These are phyloP conservation scores for Saussurea involucrata DNA, from an alignment of 129 eudicot species.

Conservation along the genomic window DNA sequence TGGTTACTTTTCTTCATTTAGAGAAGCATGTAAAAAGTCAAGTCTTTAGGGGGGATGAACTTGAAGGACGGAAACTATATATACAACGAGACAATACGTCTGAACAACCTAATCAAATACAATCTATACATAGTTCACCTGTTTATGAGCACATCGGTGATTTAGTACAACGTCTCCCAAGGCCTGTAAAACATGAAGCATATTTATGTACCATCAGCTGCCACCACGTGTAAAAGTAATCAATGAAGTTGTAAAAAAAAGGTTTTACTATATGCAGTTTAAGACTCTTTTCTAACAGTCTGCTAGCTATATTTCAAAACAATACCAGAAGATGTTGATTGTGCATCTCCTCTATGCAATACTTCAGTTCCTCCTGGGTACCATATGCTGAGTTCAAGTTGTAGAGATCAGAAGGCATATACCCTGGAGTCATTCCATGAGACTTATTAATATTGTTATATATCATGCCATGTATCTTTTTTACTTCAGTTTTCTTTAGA, in stretches of 20 bases:
- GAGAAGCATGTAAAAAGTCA: background rate
- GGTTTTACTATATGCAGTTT: background rate
- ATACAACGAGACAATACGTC: background rate
- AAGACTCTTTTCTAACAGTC: background rate
- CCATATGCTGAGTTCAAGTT: slow-evolving; percentile 67
- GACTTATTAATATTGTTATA: background rate
- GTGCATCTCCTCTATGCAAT: slow-evolving; percentile 65
- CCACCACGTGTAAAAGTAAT: background rate
- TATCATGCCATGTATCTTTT: background rate
- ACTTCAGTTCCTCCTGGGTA: slow-evolving; percentile 55
- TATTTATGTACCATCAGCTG: slow-evolving; percentile 1
- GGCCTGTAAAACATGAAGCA: slow-evolving; percentile 38
- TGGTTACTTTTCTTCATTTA: background rate
- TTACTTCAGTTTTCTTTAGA: background rate
- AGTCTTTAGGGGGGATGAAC: background rate
- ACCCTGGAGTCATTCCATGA: slow-evolving; percentile 44
- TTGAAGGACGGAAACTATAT: slow-evolving; percentile 3
- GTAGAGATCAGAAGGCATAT: slow-evolving; percentile 75
- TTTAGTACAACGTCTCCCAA: slow-evolving; percentile 72
- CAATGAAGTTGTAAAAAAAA: background rate
- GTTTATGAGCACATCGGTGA: slow-evolving; percentile 69
- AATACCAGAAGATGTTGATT: slow-evolving; percentile 57
- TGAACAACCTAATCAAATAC: slow-evolving; percentile 6
- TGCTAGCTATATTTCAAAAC: slow-evolving; percentile 3
- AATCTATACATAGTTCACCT: slow-evolving; percentile 29